Base-by-base conservation (phyloP, 2,329 filamentous ascomycete species). In the Fusarium pseudocircinatum region DNA sequence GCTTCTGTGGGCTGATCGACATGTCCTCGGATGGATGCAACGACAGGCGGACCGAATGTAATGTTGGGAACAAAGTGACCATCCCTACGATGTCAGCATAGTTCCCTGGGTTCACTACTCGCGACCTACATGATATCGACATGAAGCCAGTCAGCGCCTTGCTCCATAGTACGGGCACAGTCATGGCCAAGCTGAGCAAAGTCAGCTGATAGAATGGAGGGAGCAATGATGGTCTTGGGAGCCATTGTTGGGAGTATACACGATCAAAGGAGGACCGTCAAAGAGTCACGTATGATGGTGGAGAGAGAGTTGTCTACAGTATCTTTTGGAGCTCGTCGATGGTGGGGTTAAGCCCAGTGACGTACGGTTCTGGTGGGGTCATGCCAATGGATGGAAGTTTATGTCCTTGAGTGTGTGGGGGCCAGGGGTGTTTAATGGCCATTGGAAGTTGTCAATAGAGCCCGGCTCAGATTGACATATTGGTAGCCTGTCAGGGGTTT, bases 21-120 rank as follows among this genome's bases (percentile, higher is more conserved):
- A 79, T 97, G 93, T 50, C 89, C 87, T 72, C 96, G 91, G 78
- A 99, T 96, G 86, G 96, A 97, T 77, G 94, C 96, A 50, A 99
- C 96, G 42, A 99, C 95, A 10, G 96, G 95, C 26, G 96, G 92
- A 67, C 96, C 96, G 80, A 98, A 98, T 53, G 96, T 98, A 83
- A 99, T 95, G 85, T 99, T 99, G 59, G 96, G 96, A 46, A 99
- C 96, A 80, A 99, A 99, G 82, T 99, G 96, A 64, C 96, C 96
- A 83, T 99, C 96, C 96, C 97, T 95, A 75, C 37, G 10, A 28
- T 37, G 54, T 73, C 56, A 73, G 63, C 24, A 58, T 24, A 39
- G 16, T 14, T 12, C 26, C 36, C 49, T 62, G 34, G 42, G 26
- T n/a, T 39, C 13, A 20, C 26, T 49, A 58, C 42, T 60, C 43